Base-by-base conservation (phyloP, 108 stramenopile species). In the Nannochloropsis gaditana region DNA sequence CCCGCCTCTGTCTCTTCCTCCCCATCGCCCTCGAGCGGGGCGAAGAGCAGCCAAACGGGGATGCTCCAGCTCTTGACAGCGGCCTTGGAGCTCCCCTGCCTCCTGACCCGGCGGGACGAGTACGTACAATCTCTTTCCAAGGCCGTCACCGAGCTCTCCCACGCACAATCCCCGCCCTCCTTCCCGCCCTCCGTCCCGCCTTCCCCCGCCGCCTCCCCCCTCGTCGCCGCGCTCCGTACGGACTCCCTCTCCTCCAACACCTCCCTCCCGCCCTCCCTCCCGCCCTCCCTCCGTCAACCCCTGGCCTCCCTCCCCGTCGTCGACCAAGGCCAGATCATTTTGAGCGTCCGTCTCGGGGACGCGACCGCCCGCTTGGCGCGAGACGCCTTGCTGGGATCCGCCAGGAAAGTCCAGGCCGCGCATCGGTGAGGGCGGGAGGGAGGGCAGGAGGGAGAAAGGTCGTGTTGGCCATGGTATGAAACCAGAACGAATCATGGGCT, bases 281-380 rank as follows among this genome's bases (percentile, higher is more conserved):
- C 59, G 59, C 59, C 59, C 59, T 73, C 59, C 59, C 59, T 73
- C 59, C 4, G n/a, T 0, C 59, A n/a, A n/a, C 59, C 59, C 59
- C n/a, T 73, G 19, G 15, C 59, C 8, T 73, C 59, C 8, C 59
- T 73, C n/a, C 2, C 59, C 4, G 59, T 73, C 59, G 6, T 73
- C 5, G 59, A 73, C 6, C 59, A 73, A n/a, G 59, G 59, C 15
- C 15, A 73, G 59, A n/a, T 73, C 59, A 73, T 73, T 73, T 73
- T 73, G n/a, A 73, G 59, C n/a, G 59, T 73, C 59, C 59, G 59
- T 6, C 59, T 73, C n/a, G 59, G 59, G 15, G 59, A 73, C 59
- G 59, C 59, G 15, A 73, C 59, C 19, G 59, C 59, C 15, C 59
- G 59, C n/a, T n/a, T 73, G 6, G 59, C 59, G 4, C 59, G 59